phyloP scores from a whole-genome alignment of 768 basidiomycete genomes.

The Suillus subalutaceus region DNA sequence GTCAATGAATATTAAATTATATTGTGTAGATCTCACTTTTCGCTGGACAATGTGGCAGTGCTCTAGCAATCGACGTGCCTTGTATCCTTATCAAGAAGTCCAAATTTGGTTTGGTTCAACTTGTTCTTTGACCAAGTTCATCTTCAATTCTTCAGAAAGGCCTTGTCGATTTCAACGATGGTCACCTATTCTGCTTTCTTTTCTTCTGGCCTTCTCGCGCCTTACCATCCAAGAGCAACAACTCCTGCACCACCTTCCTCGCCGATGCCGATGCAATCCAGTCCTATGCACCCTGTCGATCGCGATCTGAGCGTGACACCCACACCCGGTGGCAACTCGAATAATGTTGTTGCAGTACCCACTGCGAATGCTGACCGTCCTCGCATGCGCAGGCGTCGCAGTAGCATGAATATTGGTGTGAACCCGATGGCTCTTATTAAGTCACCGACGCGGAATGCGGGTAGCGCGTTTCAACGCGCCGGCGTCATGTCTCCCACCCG shows the following conservation, averaged over 20 bases:
- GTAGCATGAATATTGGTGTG: conserved; percentile 57
- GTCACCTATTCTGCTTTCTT: conserved; percentile 67
- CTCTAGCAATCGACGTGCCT: background rate
- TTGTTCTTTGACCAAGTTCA: conserved; percentile 6
- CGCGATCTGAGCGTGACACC: conserved; percentile 40
- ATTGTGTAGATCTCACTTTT: background rate
- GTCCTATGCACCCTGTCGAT: conserved; percentile 37
- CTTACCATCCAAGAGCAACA: conserved; percentile 34
- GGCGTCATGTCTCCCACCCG: conserved; percentile 42
- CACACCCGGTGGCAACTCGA: conserved; percentile 31
- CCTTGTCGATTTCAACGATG: conserved; percentile 29
- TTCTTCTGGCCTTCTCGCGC: conserved; percentile 69
- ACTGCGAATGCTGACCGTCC: conserved; percentile 38
- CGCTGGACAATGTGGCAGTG: background rate
- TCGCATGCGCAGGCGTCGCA: conserved; percentile 61
- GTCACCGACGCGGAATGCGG: conserved; percentile 54
- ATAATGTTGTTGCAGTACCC: conserved; percentile 25
- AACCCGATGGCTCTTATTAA: conserved; percentile 63
- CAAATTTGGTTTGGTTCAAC: conserved; percentile 21
- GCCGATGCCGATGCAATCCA: conserved; percentile 21
- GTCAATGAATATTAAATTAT: background rate
- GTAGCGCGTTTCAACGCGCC: conserved; percentile 52
- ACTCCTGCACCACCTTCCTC: conserved; percentile 31
- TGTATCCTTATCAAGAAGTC: background rate
- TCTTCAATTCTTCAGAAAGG: background rate